Evolutionary conservation across 148 eudicot genomes (phyloP).

Genomic region (Vaccinium corymbosum): DNA sequence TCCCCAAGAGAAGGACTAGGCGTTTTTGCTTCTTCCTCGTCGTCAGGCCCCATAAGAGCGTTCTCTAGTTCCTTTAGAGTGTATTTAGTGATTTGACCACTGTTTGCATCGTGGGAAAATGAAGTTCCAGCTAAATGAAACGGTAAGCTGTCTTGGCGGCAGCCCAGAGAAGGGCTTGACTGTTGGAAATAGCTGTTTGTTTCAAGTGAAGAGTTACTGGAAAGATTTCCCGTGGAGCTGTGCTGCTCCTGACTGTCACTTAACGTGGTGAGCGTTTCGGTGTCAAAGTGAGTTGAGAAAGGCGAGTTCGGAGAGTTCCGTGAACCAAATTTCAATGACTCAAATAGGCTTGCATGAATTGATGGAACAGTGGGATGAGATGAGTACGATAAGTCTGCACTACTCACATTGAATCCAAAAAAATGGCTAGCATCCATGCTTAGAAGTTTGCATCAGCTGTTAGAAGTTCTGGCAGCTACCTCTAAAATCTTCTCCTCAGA

Average conservation of each 20-base stretch:
- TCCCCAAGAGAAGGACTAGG: slow-evolving; percentile 33
- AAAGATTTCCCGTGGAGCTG: slow-evolving; percentile 51
- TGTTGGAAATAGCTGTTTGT: slow-evolving; percentile 32
- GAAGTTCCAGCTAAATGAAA: slow-evolving; percentile 20
- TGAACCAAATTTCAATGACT: slow-evolving; percentile 40
- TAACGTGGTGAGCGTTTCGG: slow-evolving; percentile 34
- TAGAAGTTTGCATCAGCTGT: slow-evolving; percentile 30
- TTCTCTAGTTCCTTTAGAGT: slow-evolving; percentile 62
- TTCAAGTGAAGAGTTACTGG: slow-evolving; percentile 51
- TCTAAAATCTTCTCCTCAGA: slow-evolving; percentile 2
- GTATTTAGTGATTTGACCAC: slow-evolving; percentile 34
- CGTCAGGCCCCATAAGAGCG: slow-evolving; percentile 67
- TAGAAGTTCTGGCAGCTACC: slow-evolving; percentile 2
- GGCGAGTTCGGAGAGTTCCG: slow-evolving; percentile 70
- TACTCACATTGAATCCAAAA: slow-evolving; percentile 38
- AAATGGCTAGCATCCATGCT: slow-evolving; percentile 76
- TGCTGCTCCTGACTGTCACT: slow-evolving; percentile 56
- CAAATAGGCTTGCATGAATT: slow-evolving; percentile 36
- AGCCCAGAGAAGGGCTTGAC: slow-evolving; percentile 36
- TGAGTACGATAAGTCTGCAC: slow-evolving; percentile 42
- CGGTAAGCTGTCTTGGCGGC: slow-evolving; percentile 16
- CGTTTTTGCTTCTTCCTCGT: slow-evolving; percentile 30
- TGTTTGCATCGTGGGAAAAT: slow-evolving; percentile 24
- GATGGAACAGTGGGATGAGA: slow-evolving; percentile 37
- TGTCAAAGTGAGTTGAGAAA: slow-evolving; percentile 51